These are phyloP conservation scores for Dipteronia dyeriana DNA, from an alignment of 345 rosid genomes.

Conservation along the genomic window DNA sequence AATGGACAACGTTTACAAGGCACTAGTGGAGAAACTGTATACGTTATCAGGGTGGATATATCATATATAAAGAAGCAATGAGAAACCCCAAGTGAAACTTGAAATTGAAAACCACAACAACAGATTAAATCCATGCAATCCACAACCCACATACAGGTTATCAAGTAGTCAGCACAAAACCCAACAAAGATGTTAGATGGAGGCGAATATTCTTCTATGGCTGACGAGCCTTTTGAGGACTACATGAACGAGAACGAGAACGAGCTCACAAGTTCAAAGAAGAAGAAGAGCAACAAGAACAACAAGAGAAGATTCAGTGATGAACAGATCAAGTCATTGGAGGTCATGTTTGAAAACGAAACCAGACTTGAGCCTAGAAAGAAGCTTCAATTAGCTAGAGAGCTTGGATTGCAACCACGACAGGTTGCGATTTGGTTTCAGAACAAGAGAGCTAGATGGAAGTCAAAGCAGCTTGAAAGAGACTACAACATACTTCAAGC, in stretches of 20 bases:
- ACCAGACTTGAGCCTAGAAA: conserved; percentile 70
- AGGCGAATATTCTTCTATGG: conserved; percentile 40
- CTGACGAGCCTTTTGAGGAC: conserved; percentile 36
- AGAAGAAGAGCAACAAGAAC: conserved; percentile 43
- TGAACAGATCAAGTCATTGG: conserved; percentile 77
- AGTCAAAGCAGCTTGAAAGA: conserved; percentile 76
- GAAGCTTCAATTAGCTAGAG: conserved; percentile 73
- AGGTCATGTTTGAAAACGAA: conserved; percentile 69
- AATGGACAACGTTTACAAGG: conserved; percentile 11
- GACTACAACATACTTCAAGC: conserved; percentile 56
- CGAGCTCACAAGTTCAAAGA: conserved; percentile 27
- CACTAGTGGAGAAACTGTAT: conserved; percentile 22
- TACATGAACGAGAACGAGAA: conserved; percentile 19
- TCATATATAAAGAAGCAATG: neutral
- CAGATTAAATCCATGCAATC: neutral
- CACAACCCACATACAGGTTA: neutral
- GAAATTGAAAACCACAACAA: neutral
- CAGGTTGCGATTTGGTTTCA: conserved; percentile 96
- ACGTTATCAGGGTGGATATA: conserved; percentile 24
- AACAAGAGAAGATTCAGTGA: conserved; percentile 72
- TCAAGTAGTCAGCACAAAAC: neutral
- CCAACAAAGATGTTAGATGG: conserved; percentile 40
- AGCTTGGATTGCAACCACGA: conserved; percentile 77
- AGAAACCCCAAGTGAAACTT: conserved; percentile 1
- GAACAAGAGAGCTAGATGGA: conserved; percentile 87